A percentile compares a stretch with the other conserved stretches of the same genome.
These are phyloP conservation scores for Hypocrella siamensis DNA, from an alignment of 2,329 filamentous ascomycete genomes.

Conservation along the genomic window DNA sequence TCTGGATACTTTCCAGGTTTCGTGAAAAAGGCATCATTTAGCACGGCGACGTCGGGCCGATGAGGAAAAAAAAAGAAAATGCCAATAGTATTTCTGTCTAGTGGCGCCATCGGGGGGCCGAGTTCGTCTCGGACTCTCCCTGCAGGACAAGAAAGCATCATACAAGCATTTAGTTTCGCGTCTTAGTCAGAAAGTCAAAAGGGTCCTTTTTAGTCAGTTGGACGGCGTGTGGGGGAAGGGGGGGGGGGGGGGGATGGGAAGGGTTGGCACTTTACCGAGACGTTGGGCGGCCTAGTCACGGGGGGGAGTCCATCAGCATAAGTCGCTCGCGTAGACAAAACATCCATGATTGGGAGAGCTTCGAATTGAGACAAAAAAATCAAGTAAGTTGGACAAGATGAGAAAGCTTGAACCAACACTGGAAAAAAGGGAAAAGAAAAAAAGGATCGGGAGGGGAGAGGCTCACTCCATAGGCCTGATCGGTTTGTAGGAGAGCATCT, in stretches of 20 bases:
- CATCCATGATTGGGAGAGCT: constrained; percentile 2
- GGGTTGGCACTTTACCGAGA: constrained; percentile 12
- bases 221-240: too few relatives aligned
- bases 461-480: constrained; percentile 23
- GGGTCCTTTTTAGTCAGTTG: constrained; percentile 6
- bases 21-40: background rate
- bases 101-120: too few relatives aligned
- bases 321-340: constrained; percentile 5
- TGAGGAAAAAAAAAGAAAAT: background rate
- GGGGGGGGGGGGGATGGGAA: background rate
- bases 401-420: too few relatives aligned
- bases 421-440: constrained; percentile 2
- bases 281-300: constrained; percentile 17
- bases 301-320: constrained; percentile 7
- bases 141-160: too few relatives aligned
- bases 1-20: background rate
- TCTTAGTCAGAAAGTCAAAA: too few relatives aligned
- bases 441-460: constrained; percentile 2
- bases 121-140: too few relatives aligned
- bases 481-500: constrained; percentile 20
- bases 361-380: background rate
- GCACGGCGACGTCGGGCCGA: too few relatives aligned
- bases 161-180: too few relatives aligned
- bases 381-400: background rate
- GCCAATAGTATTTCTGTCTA: too few relatives aligned